Conservation (phyloP, 2,329 filamentous ascomycete genomes). For the Neoascochyta sp. region DNA sequence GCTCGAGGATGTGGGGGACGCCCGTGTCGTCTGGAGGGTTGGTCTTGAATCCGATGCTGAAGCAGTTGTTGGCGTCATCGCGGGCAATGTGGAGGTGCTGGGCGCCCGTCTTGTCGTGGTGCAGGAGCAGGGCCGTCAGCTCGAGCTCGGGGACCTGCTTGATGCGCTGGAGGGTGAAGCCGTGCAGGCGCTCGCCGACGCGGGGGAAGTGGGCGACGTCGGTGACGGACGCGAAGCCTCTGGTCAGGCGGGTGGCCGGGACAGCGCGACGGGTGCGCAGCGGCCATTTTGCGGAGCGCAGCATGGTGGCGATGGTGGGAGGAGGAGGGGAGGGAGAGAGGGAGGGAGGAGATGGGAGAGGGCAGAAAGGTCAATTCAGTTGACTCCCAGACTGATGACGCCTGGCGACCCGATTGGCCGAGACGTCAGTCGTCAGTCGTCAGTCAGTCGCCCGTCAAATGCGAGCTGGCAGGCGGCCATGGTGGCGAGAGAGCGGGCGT, state of each 20-base stretch:
- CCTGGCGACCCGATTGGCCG: constrained; percentile 21
- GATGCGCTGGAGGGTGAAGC: constrained; percentile 83
- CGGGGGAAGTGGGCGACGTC: constrained; percentile 72
- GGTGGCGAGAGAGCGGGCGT: background rate
- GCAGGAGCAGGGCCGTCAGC: constrained; percentile 82
- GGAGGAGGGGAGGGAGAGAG: constrained; percentile 2
- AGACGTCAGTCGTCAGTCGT: too few relatives aligned
- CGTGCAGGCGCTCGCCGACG: constrained; percentile 81
- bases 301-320: constrained; percentile 24
- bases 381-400: constrained; percentile 4
- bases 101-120: constrained; percentile 92
- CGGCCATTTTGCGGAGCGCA: constrained; percentile 36
- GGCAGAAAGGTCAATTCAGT: constrained; percentile 12
- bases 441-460: too few relatives aligned
- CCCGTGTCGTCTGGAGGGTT: constrained; percentile 96
- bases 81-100: constrained; percentile 93
- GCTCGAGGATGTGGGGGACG: constrained; percentile 94
- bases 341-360: constrained; percentile 11
- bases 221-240: constrained; percentile 62
- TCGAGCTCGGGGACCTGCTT: constrained; percentile 95
- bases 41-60: constrained; percentile 98
- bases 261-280: constrained; percentile 16
- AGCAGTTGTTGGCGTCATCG: constrained; percentile 98
- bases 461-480: too few relatives aligned
- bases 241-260: constrained; percentile 12